Conservation (phyloP, 2,329 filamentous ascomycete genomes). For the Scopulariopsis brevicaulis region DNA sequence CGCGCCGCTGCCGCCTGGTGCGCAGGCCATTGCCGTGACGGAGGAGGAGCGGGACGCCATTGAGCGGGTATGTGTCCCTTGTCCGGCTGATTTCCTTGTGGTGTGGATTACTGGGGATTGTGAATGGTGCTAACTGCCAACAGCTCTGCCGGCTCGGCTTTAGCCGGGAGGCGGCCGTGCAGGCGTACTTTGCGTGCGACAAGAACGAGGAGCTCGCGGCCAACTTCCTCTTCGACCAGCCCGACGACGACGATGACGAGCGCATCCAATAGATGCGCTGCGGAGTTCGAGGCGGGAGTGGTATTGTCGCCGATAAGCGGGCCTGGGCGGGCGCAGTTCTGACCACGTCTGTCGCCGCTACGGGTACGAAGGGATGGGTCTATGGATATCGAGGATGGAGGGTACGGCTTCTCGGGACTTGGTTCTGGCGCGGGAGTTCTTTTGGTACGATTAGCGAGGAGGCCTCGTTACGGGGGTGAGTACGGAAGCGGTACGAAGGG, state of each 20-base stretch:
- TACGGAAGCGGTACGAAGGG: neutral
- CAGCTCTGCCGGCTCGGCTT: slow-evolving; percentile 90
- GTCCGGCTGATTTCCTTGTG: neutral
- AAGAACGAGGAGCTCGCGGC: slow-evolving; percentile 98
- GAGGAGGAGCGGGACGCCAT: slow-evolving; percentile 96
- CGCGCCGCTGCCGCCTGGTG: slow-evolving; percentile 73
- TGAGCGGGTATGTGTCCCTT: slow-evolving; percentile 54
- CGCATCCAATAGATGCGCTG: slow-evolving; percentile 12
- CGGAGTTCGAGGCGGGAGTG: neutral
- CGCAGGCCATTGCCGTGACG: slow-evolving; percentile 82
- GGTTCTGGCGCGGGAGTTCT: neutral
- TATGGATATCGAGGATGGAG: neutral
- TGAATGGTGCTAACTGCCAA: neutral
- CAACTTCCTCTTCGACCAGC: slow-evolving; percentile 97
- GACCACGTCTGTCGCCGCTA: neutral
- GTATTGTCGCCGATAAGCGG: neutral
- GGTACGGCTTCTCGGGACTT: neutral
- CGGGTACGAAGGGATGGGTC: neutral
- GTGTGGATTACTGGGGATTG: neutral
- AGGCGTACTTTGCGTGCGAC: slow-evolving; percentile 98
- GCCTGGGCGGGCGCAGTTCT: neutral
- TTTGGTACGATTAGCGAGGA: neutral
- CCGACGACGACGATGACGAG: slow-evolving; percentile 62
- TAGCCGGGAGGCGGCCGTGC: slow-evolving; percentile 83
- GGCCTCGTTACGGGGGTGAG: neutral